phyloP scores from a whole-genome alignment of 176 grass and related monocot species.

The Oryza australiensis region DNA sequence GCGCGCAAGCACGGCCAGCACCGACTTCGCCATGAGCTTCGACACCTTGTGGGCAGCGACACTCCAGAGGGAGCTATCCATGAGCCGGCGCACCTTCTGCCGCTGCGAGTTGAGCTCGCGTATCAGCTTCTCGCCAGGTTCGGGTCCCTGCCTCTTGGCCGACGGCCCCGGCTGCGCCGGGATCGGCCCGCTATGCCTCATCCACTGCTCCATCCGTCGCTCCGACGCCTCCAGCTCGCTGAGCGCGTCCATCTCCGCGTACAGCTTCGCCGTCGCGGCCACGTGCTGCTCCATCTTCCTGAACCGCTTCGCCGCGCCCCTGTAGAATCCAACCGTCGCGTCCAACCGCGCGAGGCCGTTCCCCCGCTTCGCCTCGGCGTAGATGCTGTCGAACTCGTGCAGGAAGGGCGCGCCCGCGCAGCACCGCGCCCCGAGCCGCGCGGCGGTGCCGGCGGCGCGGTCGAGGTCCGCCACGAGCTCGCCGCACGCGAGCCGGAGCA shows the following conservation, averaged over 20 bases:
- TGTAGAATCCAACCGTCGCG: conserved; percentile 44
- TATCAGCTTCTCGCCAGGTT: conserved; percentile 34
- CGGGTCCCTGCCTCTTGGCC: conserved; percentile 8
- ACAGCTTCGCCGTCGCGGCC: conserved; percentile 42
- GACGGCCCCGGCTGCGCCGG: conserved; percentile 31
- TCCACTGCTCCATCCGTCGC: conserved; percentile 67
- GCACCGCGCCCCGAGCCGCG: conserved; percentile 51
- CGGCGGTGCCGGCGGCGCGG: conserved; percentile 45
- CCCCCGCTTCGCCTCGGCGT: conserved; percentile 61
- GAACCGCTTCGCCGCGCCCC: conserved; percentile 48
- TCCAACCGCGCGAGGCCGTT: conserved; percentile 41
- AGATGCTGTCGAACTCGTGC: conserved; percentile 45
- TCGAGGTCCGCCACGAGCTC: conserved; percentile 72
- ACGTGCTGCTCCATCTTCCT: conserved; percentile 73
- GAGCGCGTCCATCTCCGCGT: conserved; percentile 76
- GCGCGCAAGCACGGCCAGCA: conserved; percentile 61
- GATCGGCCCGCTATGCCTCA: conserved; percentile 73
- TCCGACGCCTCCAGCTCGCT: conserved; percentile 70
- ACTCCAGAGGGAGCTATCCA: conserved; percentile 69
- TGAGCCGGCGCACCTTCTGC: conserved; percentile 54
- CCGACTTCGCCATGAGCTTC: conserved; percentile 66
- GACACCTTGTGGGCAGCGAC: conserved; percentile 45
- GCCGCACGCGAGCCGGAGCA: conserved; percentile 63
- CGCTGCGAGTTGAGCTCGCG: conserved; percentile 52
- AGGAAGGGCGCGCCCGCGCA: conserved; percentile 10